A percentile compares a stretch with the other conserved stretches of the same genome.
phyloP scores from a whole-genome alignment of 2,329 filamentous ascomycete species.

The Fusarium humuli region DNA sequence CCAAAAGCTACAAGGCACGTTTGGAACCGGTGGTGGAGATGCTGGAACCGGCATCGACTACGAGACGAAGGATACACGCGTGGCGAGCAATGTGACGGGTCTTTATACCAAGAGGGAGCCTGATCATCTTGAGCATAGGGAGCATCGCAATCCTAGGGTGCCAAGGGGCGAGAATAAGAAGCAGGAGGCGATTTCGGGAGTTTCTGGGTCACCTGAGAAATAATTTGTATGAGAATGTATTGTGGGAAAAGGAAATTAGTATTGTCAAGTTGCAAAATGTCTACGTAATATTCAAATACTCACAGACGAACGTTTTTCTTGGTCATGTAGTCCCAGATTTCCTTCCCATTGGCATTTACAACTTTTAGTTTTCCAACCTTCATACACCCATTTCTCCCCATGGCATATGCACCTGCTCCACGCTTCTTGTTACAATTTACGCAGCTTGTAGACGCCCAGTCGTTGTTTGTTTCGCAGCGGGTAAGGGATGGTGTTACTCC shows the following conservation, averaged over 20 bases:
- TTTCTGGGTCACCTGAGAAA: neutral
- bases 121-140: neutral
- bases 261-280: neutral
- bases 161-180: neutral
- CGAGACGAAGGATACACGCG: neutral
- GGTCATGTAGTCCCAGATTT: neutral
- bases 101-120: neutral
- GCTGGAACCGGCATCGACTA: neutral
- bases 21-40: neutral
- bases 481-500: neutral
- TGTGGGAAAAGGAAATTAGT: neutral
- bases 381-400: neutral
- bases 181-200: neutral
- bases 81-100: neutral
- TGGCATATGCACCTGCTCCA: neutral
- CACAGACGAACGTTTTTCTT: too few relatives aligned
- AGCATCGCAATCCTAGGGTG: neutral
- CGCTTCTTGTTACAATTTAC: neutral
- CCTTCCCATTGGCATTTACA: neutral
- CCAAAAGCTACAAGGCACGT: neutral
- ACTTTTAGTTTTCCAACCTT: neutral
- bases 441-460: neutral
- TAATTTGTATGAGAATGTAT: neutral
- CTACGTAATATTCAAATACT: neutral
- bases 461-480: neutral